Evolutionary conservation across 2,329 filamentous ascomycete species (phyloP), one percentile per base, ranked within the genome.

Genomic region (Aspergillus flavus): DNA sequence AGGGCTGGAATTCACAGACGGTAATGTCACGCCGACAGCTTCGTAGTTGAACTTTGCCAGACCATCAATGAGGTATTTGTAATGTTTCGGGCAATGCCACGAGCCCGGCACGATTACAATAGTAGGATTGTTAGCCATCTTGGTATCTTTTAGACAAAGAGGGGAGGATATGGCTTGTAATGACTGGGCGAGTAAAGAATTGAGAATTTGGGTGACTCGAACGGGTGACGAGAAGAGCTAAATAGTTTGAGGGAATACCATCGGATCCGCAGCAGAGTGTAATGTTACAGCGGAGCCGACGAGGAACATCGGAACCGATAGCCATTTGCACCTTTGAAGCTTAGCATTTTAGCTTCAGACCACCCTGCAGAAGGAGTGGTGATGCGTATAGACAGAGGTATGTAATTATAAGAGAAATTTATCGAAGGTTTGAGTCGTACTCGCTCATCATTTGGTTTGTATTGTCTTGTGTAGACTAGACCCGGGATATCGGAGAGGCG

Each of bases 71-170:
- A 72, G 64, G 46, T 64, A 52, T 11, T 67, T 62, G 56, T 71
- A 73, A 62, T 73, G 72, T 45, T 69, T 59, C 3, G 72, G 72
- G 14, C 62, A 62, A 55, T 73, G 72, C 67, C 69, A 74, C 23
- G 72, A 64, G n/a, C 72, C 72, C n/a, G 72, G 72, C n/a, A 73
- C 66, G 39, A 74, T 69, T n/a, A 74, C 62, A 41, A 73, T 62
- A 1, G 64, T 65, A 36, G 72, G 69, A 4, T 66, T 69, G 9
- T 30, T 52, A 28, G 64, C 30, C 72, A 74, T 74, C 1, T 39
- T 39, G 32, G 12, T 34, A 36, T 54, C 26, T 1, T n/a, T 26
- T 6, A 23, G 3, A 10, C 21, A 23, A 7, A 48, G 14, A 2
- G 45, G 12, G 1, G 3, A 28, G n/a, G 1, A 23, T 21, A 23